These are phyloP conservation scores for Phytopythium helicoides DNA, from an alignment of 352 stramenopile species.

Conservation along the genomic window DNA sequence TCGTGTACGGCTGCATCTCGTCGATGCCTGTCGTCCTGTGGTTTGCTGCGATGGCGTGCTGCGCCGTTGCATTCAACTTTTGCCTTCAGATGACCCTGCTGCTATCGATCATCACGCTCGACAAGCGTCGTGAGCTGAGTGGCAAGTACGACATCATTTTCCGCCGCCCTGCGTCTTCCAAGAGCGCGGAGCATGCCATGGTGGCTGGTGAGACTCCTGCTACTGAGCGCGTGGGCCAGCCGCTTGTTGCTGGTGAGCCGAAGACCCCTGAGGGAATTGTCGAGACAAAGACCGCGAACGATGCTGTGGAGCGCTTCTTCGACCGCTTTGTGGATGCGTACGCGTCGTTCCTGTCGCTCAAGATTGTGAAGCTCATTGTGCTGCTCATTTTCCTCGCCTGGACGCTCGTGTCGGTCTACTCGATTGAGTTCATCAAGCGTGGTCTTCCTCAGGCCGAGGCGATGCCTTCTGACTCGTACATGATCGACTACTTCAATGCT, in stretches of 20 bases:
- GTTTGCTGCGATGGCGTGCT: slow-evolving; percentile 62
- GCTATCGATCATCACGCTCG: slow-evolving; percentile 50
- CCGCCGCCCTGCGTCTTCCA: slow-evolving; percentile 17
- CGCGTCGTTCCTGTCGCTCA: slow-evolving; percentile 38
- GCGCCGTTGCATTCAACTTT: slow-evolving; percentile 58
- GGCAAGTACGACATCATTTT: slow-evolving; percentile 56
- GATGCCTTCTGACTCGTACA: slow-evolving; percentile 64
- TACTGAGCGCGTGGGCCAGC: slow-evolving; percentile 12
- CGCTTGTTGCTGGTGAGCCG: slow-evolving; percentile 22
- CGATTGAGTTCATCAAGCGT: slow-evolving; percentile 47
- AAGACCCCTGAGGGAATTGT: no score
- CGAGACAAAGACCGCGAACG: slow-evolving; percentile 13
- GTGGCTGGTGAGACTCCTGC: neutral
- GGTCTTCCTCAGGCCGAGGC: slow-evolving; percentile 56
- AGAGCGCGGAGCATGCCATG: neutral
- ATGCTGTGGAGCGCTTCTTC: slow-evolving; percentile 19
- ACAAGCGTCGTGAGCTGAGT: slow-evolving; percentile 59
- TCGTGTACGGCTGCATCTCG: slow-evolving; percentile 57
- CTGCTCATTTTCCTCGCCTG: slow-evolving; percentile 43
- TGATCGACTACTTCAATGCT: slow-evolving; percentile 66
- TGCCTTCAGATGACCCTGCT: slow-evolving; percentile 62
- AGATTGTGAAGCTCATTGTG: slow-evolving; percentile 48
- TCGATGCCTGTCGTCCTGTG: slow-evolving; percentile 64
- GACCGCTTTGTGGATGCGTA: slow-evolving; percentile 47
- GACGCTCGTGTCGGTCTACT: slow-evolving; percentile 53